Evolutionary conservation across 768 basidiomycete species (phyloP), one percentile per base, ranked within the genome.

Genomic region (Rhodotorula paludigena): DNA sequence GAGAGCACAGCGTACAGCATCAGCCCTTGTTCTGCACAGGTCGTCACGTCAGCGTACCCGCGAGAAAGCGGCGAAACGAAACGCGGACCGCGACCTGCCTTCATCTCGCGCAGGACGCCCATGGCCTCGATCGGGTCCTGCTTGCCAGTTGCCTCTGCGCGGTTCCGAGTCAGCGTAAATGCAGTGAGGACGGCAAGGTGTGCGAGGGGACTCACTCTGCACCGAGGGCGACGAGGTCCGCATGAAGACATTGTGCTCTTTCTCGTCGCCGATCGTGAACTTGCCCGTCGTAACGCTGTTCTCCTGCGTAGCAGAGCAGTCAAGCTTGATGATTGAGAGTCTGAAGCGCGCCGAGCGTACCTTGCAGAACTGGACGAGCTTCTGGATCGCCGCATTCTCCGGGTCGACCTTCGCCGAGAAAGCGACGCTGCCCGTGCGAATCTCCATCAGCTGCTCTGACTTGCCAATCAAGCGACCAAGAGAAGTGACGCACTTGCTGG

Each of bases 211-310:
- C 12, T 81, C 85, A 66, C 72, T 90, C 90, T 81, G 81, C 41
- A 92, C 84, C 10, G 84, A 81, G 9, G 82, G 81, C 68, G 80
- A 84, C 9, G 82, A 79, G 18, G 92, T 79, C 25, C 92, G 84
- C 90, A 96, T 92, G 78, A 97, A 97, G 14, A 91, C 86, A 78
- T 98, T 98, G 89, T 90, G 93, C 70, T 85, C 81, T 53, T 92
- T 92, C 81, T 98, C 94, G 72, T 98, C 89, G 0, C 84, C 89
- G 57, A 98, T 92, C 0, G 92, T 96, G 20, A 89, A 88, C 76
- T 87, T 80, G 47, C 93, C 92, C 8, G 88, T 85, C 8, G 88
- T 91, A 52, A 85, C 78, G 62, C 82, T 75, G 74, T 90, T 86
- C 53, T 81, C 80, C 57, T 82, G 76, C 30, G 18, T 0, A 36